These are phyloP conservation scores for rapeseed (Brassica napus) DNA, from an alignment of 345 rosid species.

Conservation along the genomic window DNA sequence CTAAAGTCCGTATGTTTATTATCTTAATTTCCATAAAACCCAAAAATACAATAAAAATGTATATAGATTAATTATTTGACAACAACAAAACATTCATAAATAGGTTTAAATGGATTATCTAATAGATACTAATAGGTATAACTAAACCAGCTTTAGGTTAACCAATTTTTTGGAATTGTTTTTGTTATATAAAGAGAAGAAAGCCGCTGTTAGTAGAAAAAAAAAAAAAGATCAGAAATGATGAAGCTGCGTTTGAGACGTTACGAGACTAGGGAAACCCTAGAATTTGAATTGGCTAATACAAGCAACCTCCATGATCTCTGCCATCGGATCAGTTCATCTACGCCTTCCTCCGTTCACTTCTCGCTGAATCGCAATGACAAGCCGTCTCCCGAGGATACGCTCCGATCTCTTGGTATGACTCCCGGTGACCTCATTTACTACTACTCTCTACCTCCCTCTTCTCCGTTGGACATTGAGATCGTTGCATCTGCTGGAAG, in stretches of 20 bases:
- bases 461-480: conserved; percentile 6
- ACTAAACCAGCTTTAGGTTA: too few relatives aligned
- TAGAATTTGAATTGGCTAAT: background rate
- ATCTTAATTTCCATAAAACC: too few relatives aligned
- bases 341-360: conserved; percentile 44
- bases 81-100: too few relatives aligned
- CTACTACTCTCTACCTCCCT: background rate
- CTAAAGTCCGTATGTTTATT: too few relatives aligned
- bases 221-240: background rate
- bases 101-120: too few relatives aligned
- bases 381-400: conserved; percentile 50
- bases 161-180: too few relatives aligned
- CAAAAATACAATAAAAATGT: too few relatives aligned
- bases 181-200: background rate
- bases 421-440: conserved; percentile 48
- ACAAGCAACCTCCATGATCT: background rate
- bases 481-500: conserved; percentile 17
- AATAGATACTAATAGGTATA: too few relatives aligned
- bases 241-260: background rate
- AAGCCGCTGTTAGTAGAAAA: background rate
- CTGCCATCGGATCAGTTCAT: background rate
- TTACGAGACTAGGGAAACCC: background rate
- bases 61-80: too few relatives aligned
- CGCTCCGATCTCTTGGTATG: conserved; percentile 61
- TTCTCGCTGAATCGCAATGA: conserved; percentile 74